Percentiles rank a stretch among this genome's conserved stretches.
Conservation (phyloP, 2,329 filamentous ascomycete genomes). For the Daldinia eschscholtzii region DNA sequence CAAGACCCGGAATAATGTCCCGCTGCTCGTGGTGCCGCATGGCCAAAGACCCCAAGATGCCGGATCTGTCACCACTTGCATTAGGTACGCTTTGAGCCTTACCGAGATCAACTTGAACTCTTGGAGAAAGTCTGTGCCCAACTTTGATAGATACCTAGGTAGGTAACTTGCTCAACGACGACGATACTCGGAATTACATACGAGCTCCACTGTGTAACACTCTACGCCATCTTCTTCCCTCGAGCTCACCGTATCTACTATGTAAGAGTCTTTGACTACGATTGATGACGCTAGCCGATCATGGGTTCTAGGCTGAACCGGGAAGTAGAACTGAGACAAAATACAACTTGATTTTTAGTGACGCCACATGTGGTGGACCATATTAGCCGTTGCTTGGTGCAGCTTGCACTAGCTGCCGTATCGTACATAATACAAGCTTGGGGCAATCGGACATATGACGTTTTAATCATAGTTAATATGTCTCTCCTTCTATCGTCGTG, state of each 20-base stretch:
- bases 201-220: neutral
- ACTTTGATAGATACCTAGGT: constrained; percentile 4
- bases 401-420: constrained; percentile 36
- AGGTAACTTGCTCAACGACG: constrained; percentile 7
- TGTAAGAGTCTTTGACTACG: neutral
- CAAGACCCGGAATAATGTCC: constrained; percentile 35
- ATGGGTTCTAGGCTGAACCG: constrained; percentile 18
- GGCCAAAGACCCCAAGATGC: constrained; percentile 31
- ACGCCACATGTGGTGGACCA: constrained; percentile 31
- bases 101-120: constrained; percentile 24
- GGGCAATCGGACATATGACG: constrained; percentile 16
- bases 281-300: constrained; percentile 23
- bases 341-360: constrained; percentile 22
- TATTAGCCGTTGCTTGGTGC: constrained; percentile 28
- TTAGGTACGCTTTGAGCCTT: constrained; percentile 28
- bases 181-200: constrained; percentile 3
- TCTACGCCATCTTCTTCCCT: constrained; percentile 13
- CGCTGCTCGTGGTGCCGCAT: constrained; percentile 33
- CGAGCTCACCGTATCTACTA: constrained; percentile 8
- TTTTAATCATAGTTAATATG: constrained; percentile 17
- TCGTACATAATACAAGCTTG: constrained; percentile 15
- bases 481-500: constrained; percentile 24
- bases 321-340: constrained; percentile 29
- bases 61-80: constrained; percentile 37
- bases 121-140: constrained; percentile 21